Evolutionary conservation across 768 basidiomycete genomes (phyloP).

Genomic region (Suillus brevipes): DNA sequence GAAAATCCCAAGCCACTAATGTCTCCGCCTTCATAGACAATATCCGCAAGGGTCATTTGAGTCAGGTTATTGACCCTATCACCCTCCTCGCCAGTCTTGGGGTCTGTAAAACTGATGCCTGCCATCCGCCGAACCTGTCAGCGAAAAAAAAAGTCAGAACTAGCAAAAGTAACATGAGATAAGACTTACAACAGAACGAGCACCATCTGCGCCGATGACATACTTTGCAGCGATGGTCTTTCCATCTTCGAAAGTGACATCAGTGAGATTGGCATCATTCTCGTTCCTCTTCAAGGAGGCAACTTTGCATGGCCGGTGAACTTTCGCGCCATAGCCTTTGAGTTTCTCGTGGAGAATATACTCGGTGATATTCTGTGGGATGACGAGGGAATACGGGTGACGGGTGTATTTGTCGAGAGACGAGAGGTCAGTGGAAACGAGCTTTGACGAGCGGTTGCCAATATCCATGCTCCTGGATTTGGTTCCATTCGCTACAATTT

Average conservation of each 20-base stretch:
- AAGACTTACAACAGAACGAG: slow-evolving; percentile 42
- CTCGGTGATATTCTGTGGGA: slow-evolving; percentile 49
- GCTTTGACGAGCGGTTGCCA: slow-evolving; percentile 29
- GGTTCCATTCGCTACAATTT: slow-evolving; percentile 38
- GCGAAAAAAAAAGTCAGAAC: background rate
- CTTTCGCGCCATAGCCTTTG: slow-evolving; percentile 30
- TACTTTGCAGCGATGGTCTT: slow-evolving; percentile 43
- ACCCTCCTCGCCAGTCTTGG: slow-evolving; percentile 30
- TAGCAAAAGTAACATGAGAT: background rate
- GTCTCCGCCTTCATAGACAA: slow-evolving; percentile 31
- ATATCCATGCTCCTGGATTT: slow-evolving; percentile 29
- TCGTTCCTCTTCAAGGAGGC: slow-evolving; percentile 36
- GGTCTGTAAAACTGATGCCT: slow-evolving; percentile 47
- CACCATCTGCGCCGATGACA: slow-evolving; percentile 54
- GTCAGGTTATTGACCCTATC: slow-evolving; percentile 27
- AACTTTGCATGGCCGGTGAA: slow-evolving; percentile 41
- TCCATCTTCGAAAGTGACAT: slow-evolving; percentile 50
- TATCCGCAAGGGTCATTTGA: slow-evolving; percentile 50
- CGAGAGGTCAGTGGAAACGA: slow-evolving; percentile 34
- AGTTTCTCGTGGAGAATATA: slow-evolving; percentile 37
- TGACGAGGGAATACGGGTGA: slow-evolving; percentile 42
- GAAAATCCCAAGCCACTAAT: slow-evolving; percentile 9
- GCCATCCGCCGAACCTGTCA: slow-evolving; percentile 42
- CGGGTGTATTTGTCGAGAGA: slow-evolving; percentile 41
- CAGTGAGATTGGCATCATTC: slow-evolving; percentile 29